These are phyloP conservation scores for Scedosporium dehoogii DNA, from an alignment of 2,329 filamentous ascomycete species.

Conservation along the genomic window DNA sequence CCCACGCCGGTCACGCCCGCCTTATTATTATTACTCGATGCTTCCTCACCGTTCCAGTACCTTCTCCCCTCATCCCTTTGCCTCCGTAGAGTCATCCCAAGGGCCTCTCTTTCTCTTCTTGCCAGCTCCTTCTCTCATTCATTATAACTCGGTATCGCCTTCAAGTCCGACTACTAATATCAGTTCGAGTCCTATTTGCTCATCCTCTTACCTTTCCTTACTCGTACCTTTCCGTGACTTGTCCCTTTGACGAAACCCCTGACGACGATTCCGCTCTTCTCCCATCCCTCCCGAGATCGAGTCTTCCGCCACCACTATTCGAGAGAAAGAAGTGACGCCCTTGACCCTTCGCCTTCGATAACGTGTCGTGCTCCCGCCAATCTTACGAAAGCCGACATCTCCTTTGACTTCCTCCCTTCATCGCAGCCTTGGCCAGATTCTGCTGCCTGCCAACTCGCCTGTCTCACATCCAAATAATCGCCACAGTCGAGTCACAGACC, in stretches of 20 bases:
- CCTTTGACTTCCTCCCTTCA: neutral
- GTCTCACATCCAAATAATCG: neutral
- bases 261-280: neutral
- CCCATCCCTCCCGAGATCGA: neutral
- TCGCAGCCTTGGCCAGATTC: neutral
- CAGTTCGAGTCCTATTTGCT: neutral
- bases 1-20: neutral
- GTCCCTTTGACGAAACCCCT: neutral
- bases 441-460: neutral
- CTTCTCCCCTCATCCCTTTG: constrained; percentile 4
- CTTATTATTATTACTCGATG: neutral
- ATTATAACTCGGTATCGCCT: constrained; percentile 2
- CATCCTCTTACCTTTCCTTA: neutral
- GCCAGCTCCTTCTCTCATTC: constrained; percentile 5
- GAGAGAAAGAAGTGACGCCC: constrained; percentile 3
- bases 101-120: constrained; percentile 7
- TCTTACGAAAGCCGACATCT: neutral
- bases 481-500: too few relatives aligned
- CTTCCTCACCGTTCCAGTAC: constrained; percentile 5
- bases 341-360: neutral
- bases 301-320: neutral
- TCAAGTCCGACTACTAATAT: neutral
- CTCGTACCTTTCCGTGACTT: neutral
- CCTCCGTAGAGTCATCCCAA: constrained; percentile 5
- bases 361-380: neutral